These are phyloP conservation scores for Raffaelea albimanens DNA, from an alignment of 2,329 filamentous ascomycete species.

Conservation along the genomic window DNA sequence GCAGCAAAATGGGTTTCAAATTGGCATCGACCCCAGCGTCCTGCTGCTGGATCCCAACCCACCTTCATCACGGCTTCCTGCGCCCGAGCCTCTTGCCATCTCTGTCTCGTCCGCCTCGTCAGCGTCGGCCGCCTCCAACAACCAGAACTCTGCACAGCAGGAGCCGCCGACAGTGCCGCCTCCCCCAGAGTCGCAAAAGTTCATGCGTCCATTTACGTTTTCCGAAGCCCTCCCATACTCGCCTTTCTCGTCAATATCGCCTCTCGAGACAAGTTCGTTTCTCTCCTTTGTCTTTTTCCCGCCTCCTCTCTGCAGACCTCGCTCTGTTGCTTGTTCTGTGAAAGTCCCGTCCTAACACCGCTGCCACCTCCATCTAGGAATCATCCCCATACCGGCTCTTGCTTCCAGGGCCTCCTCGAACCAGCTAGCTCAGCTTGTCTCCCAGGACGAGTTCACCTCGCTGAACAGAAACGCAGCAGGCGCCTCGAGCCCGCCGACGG, in stretches of 20 bases:
- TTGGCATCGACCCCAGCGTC: constrained; percentile 14
- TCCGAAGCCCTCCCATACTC: constrained; percentile 74
- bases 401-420: constrained; percentile 45
- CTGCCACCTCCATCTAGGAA: constrained; percentile 33
- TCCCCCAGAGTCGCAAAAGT: constrained; percentile 11
- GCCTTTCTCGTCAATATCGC: constrained; percentile 70
- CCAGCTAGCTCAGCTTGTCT: constrained; percentile 41
- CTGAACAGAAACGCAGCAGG: constrained; percentile 59
- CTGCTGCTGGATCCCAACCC: constrained; percentile 12
- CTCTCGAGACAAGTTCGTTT: constrained; percentile 61
- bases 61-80: constrained; percentile 5
- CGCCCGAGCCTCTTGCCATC: constrained; percentile 6
- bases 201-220: constrained; percentile 47
- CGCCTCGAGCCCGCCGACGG: constrained; percentile 17
- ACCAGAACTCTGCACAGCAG: constrained; percentile 1
- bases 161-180: constrained; percentile 3
- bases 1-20: constrained; percentile 13
- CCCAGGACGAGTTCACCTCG: constrained; percentile 48
- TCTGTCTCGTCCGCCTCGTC: constrained; percentile 7
- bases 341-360: background rate
- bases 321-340: constrained; percentile 1
- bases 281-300: constrained; percentile 6
- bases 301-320: constrained; percentile 2
- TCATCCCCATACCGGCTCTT: constrained; percentile 56
- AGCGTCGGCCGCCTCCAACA: constrained; percentile 4